These are phyloP conservation scores for Colletotrichum sp. DNA, from an alignment of 2,329 filamentous ascomycete genomes.

Conservation along the genomic window DNA sequence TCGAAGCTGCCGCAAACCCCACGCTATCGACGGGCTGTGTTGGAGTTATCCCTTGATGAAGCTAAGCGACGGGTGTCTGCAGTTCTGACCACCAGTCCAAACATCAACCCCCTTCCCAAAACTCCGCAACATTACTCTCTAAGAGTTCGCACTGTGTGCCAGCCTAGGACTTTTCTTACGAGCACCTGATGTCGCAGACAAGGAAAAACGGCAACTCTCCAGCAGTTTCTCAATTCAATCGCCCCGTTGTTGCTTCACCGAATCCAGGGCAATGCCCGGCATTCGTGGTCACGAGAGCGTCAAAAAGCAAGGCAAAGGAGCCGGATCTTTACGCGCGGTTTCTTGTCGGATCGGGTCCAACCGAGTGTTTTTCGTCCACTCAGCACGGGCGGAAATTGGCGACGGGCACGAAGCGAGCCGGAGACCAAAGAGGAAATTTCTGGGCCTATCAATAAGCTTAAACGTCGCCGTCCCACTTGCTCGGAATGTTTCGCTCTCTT, in stretches of 20 bases:
- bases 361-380: slow-evolving; percentile 18
- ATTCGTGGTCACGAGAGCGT: background rate
- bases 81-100: background rate
- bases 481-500: slow-evolving; percentile 12
- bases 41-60: background rate
- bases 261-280: background rate
- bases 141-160: background rate
- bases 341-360: background rate
- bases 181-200: background rate
- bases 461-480: background rate
- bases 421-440: background rate
- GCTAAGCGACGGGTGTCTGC: background rate
- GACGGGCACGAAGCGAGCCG: background rate
- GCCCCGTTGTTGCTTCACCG: background rate
- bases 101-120: background rate
- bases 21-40: background rate
- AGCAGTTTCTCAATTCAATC: background rate
- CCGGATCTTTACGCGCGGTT: slow-evolving; percentile 6
- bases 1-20: background rate
- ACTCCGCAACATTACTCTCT: background rate
- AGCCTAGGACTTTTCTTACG: background rate
- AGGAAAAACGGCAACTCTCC: background rate
- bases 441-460: slow-evolving; percentile 20
- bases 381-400: background rate
- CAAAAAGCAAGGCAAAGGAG: background rate